Evolutionary conservation across 495 filamentous ascomycete species (phyloP).

Genomic region (Podospora australis): DNA sequence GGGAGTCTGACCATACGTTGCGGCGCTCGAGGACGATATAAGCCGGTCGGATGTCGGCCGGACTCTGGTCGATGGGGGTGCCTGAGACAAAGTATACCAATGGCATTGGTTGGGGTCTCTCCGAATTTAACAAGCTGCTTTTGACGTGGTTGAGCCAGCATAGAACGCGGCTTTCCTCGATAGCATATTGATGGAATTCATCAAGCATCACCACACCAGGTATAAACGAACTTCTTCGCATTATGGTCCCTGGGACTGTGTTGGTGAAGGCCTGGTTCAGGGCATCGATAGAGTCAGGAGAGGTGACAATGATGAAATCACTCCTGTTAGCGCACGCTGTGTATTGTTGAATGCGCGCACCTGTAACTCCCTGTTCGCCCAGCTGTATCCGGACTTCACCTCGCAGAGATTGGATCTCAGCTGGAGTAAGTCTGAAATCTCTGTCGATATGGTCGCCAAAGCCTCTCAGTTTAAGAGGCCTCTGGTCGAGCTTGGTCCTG

Average conservation of each 20-base stretch:
- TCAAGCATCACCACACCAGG: slow-evolving; percentile 23
- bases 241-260: slow-evolving; percentile 8
- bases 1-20: not conserved
- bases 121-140: not conserved
- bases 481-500: slow-evolving; percentile 19
- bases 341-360: slow-evolving; percentile 1
- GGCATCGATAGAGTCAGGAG: slow-evolving; percentile 5
- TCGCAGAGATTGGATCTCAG: slow-evolving; percentile 5
- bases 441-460: slow-evolving; percentile 2
- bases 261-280: slow-evolving; percentile 2
- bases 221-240: slow-evolving; percentile 9
- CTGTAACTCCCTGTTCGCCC: not conserved
- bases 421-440: slow-evolving; percentile 10
- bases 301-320: slow-evolving; percentile 17
- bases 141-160: slow-evolving; percentile 20
- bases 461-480: slow-evolving; percentile 14
- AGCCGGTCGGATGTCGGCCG: slow-evolving; percentile 10
- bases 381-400: slow-evolving; percentile 1
- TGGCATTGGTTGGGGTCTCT: not conserved
- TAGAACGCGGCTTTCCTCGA: not conserved
- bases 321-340: not conserved
- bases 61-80: slow-evolving; percentile 18
- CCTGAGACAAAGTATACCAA: slow-evolving; percentile 24
- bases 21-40: slow-evolving; percentile 10
- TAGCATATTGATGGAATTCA: slow-evolving; percentile 25